Base-by-base conservation (phyloP, 2,329 filamentous ascomycete species). In the Verticillium nonalfalfae region DNA sequence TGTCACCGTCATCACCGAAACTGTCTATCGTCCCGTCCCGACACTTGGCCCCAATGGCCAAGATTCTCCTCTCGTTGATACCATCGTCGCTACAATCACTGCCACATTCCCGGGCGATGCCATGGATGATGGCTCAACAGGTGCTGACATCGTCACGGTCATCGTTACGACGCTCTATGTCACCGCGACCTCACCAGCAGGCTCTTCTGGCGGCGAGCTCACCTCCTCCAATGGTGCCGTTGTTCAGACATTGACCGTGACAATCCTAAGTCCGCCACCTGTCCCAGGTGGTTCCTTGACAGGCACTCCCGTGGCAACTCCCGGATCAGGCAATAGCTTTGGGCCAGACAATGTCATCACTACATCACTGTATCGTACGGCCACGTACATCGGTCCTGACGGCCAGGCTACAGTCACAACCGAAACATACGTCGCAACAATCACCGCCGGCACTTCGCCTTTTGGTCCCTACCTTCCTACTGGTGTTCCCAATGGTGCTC, bases 401-500 rank as follows among this genome's bases (percentile, higher is more conserved):
- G 72, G 71, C 3, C 66, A 67, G 21, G 67, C 71, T 14, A 70
- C 71, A 2, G 60, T 62, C 65, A 34, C n/a, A 34, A 68, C 73
- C 10, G 68, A 74, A 55, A 74, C 73, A 13, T 65, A 75, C 35
- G 64, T 76, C 26, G 60, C 61, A 31, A 66, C 63, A 11, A 14
- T 65, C 15, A 67, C 65, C 14, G 59, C 63, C 15, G 62, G 62
- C 18, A 14, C 63, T 31, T 58, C 64, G 45, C 56, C 50, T 11
- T 21, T 50, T 9, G 45, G 58, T 18, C 39, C 57, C 4, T 40
- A 58, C 3, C 36, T 21, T 21, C 26, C 7, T 2, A 40, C 34
- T 3, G 21, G 56, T 31, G 21, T 38, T 3, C 60, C 59, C 7
- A 56, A 56, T 9, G 40, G 39, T 56, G 54, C 52, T 35, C 18